A percentile compares a stretch with the other conserved stretches of the same genome.
Evolutionary conservation across 1,284 basidiomycete genomes (phyloP).

Genomic region (Phellopilus nigrolimitatus): DNA sequence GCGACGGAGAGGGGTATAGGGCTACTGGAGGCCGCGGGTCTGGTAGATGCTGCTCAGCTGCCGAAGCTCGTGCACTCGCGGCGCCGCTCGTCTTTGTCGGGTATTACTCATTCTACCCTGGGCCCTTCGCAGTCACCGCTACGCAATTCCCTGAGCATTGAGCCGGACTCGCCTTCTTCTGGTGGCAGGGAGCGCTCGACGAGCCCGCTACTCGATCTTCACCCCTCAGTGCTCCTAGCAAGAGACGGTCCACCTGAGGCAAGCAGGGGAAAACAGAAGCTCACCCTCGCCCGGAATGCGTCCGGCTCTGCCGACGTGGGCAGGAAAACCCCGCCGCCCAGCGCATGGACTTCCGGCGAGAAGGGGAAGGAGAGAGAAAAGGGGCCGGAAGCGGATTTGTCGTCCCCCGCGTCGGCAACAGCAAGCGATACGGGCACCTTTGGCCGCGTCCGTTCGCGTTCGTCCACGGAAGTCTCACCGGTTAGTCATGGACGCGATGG

Average conservation of each 20-base stretch:
- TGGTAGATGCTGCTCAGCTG: background rate
- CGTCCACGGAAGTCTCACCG: slow-evolving; percentile 12
- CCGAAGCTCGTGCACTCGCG: background rate
- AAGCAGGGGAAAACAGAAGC: background rate
- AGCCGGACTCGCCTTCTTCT: background rate
- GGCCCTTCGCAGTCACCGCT: background rate
- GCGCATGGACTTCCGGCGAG: slow-evolving; percentile 10
- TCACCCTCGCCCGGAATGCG: background rate
- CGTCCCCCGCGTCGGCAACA: background rate
- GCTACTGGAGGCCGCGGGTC: slow-evolving; percentile 8
- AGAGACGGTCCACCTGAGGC: background rate
- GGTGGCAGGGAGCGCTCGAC: background rate
- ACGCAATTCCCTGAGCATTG: background rate
- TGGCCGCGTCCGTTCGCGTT: slow-evolving; percentile 8
- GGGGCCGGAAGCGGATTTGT: background rate
- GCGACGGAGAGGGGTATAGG: background rate
- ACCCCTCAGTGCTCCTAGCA: background rate
- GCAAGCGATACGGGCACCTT: background rate
- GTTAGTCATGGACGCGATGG: slow-evolving; percentile 10
- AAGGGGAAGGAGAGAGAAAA: slow-evolving; percentile 9
- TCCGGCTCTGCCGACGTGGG: background rate
- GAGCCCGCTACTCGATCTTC: background rate
- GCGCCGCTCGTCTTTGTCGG: background rate
- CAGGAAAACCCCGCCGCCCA: slow-evolving; percentile 9
- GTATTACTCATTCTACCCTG: background rate